These are phyloP conservation scores for Fusarium sororula DNA, from an alignment of 2,329 filamentous ascomycete species.

Conservation along the genomic window DNA sequence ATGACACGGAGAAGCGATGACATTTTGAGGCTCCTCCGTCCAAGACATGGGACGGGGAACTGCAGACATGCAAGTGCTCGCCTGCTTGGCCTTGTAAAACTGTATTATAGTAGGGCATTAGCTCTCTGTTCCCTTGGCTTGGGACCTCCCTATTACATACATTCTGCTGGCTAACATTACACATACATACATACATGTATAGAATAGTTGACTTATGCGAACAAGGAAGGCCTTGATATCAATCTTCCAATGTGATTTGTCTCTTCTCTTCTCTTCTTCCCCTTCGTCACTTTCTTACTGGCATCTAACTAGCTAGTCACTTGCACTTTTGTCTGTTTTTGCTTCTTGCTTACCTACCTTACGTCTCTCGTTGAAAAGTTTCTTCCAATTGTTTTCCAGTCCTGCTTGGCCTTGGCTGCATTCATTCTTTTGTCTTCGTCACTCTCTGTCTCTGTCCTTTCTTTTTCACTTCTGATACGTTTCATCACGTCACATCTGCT, in stretches of 20 bases:
- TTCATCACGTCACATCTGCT: conserved; percentile 3
- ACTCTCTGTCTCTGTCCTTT: background rate
- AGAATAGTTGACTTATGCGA: conserved; percentile 18
- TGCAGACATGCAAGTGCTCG: conserved; percentile 8
- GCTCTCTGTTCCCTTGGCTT: conserved; percentile 5
- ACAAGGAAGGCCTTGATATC: conserved; percentile 35
- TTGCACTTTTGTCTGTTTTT: conserved; percentile 11
- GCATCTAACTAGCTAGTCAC: background rate
- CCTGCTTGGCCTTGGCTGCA: conserved; percentile 32
- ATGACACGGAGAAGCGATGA: conserved; percentile 8
- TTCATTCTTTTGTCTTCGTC: conserved; percentile 26
- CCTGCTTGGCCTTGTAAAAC: background rate
- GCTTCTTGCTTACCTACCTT: conserved; percentile 28
- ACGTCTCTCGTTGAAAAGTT: conserved; percentile 16
- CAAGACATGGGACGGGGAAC: conserved; percentile 33
- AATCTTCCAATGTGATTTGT: conserved; percentile 17
- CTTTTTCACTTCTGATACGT: background rate
- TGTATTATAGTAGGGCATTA: background rate
- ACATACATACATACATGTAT: background rate
- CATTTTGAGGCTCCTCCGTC: conserved; percentile 33
- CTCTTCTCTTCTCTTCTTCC: conserved; percentile 2
- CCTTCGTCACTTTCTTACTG: background rate
- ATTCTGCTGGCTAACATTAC: background rate
- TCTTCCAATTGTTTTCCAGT: conserved; percentile 23
- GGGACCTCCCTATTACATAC: background rate